phyloP scores from a whole-genome alignment of 192 early-diverging fungal genomes.

The Rhizophagus sp. region DNA sequence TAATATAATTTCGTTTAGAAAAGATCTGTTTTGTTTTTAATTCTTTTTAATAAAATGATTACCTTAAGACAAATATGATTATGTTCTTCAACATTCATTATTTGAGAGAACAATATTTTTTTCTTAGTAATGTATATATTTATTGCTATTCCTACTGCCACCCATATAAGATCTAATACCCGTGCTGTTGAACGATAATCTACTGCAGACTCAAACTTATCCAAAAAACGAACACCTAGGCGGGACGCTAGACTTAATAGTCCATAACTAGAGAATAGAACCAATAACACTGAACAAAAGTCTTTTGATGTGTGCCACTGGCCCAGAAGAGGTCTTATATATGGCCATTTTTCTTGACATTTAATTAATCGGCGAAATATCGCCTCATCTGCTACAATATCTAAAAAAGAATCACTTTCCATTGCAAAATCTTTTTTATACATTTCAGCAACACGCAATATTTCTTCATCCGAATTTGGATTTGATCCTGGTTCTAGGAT shows the following conservation, averaged over 20 bases:
- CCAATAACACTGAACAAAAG: background rate
- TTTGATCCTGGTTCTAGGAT: background rate
- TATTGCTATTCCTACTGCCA: conserved; percentile 11
- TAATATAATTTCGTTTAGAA: no score
- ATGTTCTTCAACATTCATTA: no score
- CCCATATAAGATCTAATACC: conserved; percentile 16
- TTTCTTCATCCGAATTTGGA: background rate
- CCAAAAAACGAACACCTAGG: conserved; percentile 5
- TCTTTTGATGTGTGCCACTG: background rate
- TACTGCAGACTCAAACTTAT: conserved; percentile 17
- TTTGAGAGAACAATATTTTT: no score
- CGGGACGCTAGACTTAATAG: background rate
- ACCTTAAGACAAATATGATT: no score
- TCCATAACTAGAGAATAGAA: background rate
- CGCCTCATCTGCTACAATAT: no score
- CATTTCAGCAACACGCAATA: background rate
- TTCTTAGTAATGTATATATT: background rate
- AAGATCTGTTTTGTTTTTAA: no score
- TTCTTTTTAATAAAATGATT: no score
- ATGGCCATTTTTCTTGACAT: background rate
- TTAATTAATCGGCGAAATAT: background rate
- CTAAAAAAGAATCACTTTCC: background rate
- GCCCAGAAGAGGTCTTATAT: background rate
- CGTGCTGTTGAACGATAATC: background rate
- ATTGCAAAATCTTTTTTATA: background rate